Evolutionary conservation across 176 grass and related monocot genomes (phyloP), one percentile per base, ranked within the genome.

Genomic region (Oryza coarctata): DNA sequence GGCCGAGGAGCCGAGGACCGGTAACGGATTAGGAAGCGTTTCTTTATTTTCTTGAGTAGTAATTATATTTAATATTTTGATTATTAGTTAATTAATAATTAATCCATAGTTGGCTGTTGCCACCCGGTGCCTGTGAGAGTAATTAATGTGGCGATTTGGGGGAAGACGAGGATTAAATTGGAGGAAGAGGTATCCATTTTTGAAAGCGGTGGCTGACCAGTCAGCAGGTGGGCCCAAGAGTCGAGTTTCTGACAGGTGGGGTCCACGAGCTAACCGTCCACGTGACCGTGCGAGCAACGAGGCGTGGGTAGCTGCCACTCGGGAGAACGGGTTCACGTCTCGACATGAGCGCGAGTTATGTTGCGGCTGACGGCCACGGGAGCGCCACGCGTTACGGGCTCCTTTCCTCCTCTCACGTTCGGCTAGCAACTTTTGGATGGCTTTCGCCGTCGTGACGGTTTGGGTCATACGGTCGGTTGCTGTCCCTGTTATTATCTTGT

Each of bases 1-100:
- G 4, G 25, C 39, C 2, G 66, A 73, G 12, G 12, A 12, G 39
- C 12, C 6, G 31, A 41, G 14, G 85, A 75, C 79, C 72, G 68
- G 69, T 41, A 89, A 89, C 65, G 71, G 73, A 82, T 89, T 82
- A 27, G 20, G 25, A 50, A 13, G 71, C 17, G 44, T 78, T 76
- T 70, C 62, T 32, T 63, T 70, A 62, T 23, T 63, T 55, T 14
- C 40, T 33, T 55, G 13, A 55, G 15, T 50, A 27, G 47, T 43
- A 69, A 52, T 40, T 70, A 15, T 39, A 35, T 58, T 89, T 85
- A 23, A 12, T 23, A 20, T 20, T 34, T 34, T 68, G 49, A 78
- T 72, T 58, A 58, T 18, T 30, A 58, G 6, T 31, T 22, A n/a
- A 6, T 22, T 6, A 31, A 65, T 22, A n/a, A 6, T 22, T 6